Evolutionary conservation across 2,329 filamentous ascomycete genomes (phyloP), one percentile per base, ranked within the genome.

Genomic region (Sarocladiaceae sp.): DNA sequence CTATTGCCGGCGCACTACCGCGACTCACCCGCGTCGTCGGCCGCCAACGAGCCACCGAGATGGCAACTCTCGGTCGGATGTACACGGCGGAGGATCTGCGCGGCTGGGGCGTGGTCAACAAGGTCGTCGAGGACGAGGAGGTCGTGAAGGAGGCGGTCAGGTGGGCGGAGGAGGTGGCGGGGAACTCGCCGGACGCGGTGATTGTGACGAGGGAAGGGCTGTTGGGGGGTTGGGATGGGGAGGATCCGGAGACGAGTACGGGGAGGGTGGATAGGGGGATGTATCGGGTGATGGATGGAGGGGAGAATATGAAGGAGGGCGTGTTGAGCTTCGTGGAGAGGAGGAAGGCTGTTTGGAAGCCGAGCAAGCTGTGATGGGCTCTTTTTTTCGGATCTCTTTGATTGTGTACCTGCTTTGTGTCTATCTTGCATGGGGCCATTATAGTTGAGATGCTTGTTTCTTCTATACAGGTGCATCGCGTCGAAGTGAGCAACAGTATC

Each of bases 261-360:
- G 67, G 67, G 48, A 57, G 77, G 50, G 58, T 85, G 45, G 68
- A 72, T 13, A 70, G 78, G 44, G 73, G 72, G 2, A 75, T 81
- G 68, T 82, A 77, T 55, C 67, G 66, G 44, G 68, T 68, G 47
- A 69, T 90, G 45, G 70, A 82, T 49, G 72, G 68, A 2, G 83
- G 79, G 0, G 81, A 85, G 52, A 91, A 91, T 61, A 80, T 88
- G 63, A 76, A 73, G 45, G 85, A 90, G 64, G 87, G 86, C 0
- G 69, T 90, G 16, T 68, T 60, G 63, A 85, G 84, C 48, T 91
- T 91, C 67, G 81, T 85, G 15, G 84, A 89, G 71, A 88, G 82
- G 72, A 71, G 83, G 56, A 74, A 76, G 63, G 78, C 85, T 2
- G 68, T 68, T 29, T 90, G 85, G 84, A 75, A 69, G 54, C 68